Base-by-base conservation (phyloP, 768 basidiomycete species). In the Russula emetica region DNA sequence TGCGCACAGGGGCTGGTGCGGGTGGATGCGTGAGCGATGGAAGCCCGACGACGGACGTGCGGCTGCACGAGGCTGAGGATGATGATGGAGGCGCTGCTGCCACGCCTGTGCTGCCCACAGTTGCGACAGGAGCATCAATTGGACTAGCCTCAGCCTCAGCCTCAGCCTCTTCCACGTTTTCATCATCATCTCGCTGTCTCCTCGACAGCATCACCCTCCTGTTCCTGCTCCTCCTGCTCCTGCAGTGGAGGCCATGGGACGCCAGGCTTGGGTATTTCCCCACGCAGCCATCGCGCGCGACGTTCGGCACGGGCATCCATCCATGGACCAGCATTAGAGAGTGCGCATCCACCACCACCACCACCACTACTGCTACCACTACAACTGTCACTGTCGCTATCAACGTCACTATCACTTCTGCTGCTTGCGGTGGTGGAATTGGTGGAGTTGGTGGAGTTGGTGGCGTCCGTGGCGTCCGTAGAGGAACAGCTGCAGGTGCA, bases 321-420 rank as follows among this genome's bases (percentile, higher is more conserved):
- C 88, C 88, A 90, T 26, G 88, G 88, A 6, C 88, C 88, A 2
- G 80, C 85, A 42, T 82, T 82, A 66, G 84, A 85, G 69, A 83
- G 67, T 60, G 78, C 78, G 67, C 88, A 90, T 6, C 86, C 84
- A 45, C 81, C 84, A 45, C 81, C 85, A 26, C 72, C 42, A 8
- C 42, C 10, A 4, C 2, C 44, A 20, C 30, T 2, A 22, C 30
- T 10, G n/a, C 42, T 16, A 22, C 22, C 28, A 2, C 40, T 20
- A 26, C 28, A 28, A 18, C 55, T n/a, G 42, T 44, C 28, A 13
- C 55, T 58, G 20, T 24, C 26, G n/a, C 14, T 28, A 8, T 55
- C 55, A 38, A 16, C 22, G 38, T 28, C 55, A 10, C 24, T 28
- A 22, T 58, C 56, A 24, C 56, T 6, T 30, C 7, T 18, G 22